phyloP scores from a whole-genome alignment of 768 basidiomycete genomes.

The Boletus subcaerulescens region DNA sequence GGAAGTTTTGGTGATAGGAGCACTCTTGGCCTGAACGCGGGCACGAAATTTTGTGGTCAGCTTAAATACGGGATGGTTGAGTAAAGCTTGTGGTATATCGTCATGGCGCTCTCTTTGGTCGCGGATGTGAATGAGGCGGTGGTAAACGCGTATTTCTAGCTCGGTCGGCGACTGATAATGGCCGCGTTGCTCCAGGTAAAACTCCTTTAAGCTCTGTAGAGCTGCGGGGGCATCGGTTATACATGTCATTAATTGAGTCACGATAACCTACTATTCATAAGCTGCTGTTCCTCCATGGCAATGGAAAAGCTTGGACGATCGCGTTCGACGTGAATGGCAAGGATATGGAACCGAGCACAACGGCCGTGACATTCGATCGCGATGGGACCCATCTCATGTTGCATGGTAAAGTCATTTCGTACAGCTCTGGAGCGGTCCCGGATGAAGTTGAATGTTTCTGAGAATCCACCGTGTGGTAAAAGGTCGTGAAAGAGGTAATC shows the following conservation, averaged over 20 bases:
- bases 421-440: constrained; percentile 90
- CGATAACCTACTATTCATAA: constrained; percentile 77
- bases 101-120: constrained; percentile 77
- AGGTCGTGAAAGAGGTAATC: constrained; percentile 91
- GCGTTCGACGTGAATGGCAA: constrained; percentile 68
- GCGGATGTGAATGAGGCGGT: constrained; percentile 87
- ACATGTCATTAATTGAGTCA: not conserved
- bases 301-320: constrained; percentile 57
- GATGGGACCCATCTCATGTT: constrained; percentile 69
- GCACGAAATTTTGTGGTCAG: constrained; percentile 78
- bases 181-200: constrained; percentile 80
- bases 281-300: constrained; percentile 79
- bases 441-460: constrained; percentile 75
- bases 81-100: constrained; percentile 65
- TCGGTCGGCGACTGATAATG: constrained; percentile 75
- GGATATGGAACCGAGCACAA: constrained; percentile 90
- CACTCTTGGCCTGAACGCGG: constrained; percentile 77
- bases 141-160: constrained; percentile 95
- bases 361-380: constrained; percentile 92
- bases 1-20: constrained; percentile 69
- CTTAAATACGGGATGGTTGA: constrained; percentile 72
- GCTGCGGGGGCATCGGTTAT: constrained; percentile 47
- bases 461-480: constrained; percentile 65
- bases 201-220: constrained; percentile 88
- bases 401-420: constrained; percentile 92